These are phyloP conservation scores for Acanthamoeba divionensis DNA, from an alignment of 208 protist genomes.

Conservation along the genomic window DNA sequence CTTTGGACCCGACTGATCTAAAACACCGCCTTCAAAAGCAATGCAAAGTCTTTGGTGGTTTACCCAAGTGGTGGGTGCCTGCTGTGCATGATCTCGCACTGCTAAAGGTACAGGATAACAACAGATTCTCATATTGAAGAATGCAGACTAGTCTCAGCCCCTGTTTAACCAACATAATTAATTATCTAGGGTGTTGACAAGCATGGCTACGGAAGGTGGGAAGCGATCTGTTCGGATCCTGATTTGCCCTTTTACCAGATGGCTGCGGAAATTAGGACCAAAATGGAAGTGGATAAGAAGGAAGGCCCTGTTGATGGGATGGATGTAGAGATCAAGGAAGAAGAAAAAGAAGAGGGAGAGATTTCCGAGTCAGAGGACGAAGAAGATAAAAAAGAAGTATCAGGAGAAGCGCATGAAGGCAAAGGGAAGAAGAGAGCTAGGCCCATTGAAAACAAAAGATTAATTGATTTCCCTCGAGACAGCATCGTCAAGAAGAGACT, in stretches of 20 bases:
- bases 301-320: neutral
- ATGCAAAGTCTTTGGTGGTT: neutral
- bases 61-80: conserved; percentile 42
- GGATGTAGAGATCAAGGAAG: neutral
- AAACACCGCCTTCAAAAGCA: neutral
- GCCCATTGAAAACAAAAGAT: neutral
- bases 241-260: conserved; percentile 43
- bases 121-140: no score
- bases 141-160: no score
- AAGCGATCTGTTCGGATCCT: conserved; percentile 43
- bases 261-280: no score
- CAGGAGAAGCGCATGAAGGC: neutral
- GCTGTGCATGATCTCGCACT: neutral
- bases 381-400: neutral
- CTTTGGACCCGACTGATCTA: neutral
- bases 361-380: neutral
- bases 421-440: neutral
- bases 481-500: conserved; percentile 11
- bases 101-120: no score
- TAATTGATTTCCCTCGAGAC: conserved; percentile 38
- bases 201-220: conserved; percentile 48
- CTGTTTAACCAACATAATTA: no score
- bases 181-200: conserved; percentile 37
- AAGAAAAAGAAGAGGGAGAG: neutral
- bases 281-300: no score